Conservation (phyloP, 768 basidiomycete genomes). For the Xerocomus brunneocitrinus region DNA sequence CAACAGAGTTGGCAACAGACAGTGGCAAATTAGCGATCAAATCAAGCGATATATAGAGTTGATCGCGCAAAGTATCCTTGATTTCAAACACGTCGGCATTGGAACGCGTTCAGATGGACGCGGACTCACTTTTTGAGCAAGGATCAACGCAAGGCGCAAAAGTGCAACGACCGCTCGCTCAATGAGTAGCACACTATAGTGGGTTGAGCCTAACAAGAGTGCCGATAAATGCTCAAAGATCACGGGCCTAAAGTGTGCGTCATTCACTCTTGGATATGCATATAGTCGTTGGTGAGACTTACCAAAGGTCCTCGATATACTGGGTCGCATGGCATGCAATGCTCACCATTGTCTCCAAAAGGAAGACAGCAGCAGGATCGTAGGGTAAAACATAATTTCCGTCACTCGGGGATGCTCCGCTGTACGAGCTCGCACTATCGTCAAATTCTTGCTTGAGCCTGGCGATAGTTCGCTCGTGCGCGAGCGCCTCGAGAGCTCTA, state of each 20-base stretch:
- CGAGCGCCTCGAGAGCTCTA: constrained; percentile 82
- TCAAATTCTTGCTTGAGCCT: constrained; percentile 66
- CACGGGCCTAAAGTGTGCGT: constrained; percentile 62
- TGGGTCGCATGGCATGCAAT: constrained; percentile 72
- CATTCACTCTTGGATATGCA: constrained; percentile 1
- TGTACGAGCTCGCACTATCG: constrained; percentile 41
- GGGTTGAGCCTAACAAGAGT: constrained; percentile 67
- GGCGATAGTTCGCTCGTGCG: constrained; percentile 85
- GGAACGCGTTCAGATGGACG: background rate
- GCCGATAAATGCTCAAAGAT: constrained; percentile 90
- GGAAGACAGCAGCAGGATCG: constrained; percentile 92
- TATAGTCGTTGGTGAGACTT: constrained; percentile 20
- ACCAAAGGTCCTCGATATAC: constrained; percentile 89
- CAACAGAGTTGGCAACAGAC: constrained; percentile 72
- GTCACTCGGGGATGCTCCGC: constrained; percentile 36
- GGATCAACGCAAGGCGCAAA: constrained; percentile 74
- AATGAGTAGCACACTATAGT: constrained; percentile 87
- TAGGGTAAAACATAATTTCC: constrained; percentile 67
- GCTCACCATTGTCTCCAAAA: constrained; percentile 93
- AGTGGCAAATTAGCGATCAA: constrained; percentile 77
- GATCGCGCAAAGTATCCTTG: constrained; percentile 82
- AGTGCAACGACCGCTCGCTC: constrained; percentile 92
- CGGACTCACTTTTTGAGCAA: constrained; percentile 67
- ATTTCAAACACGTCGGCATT: constrained; percentile 2
- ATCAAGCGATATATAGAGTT: constrained; percentile 92